A percentile compares a stretch with the other conserved stretches of the same genome.
Conservation (phyloP, 768 basidiomycete genomes). For the Psilocybe cyanescens region DNA sequence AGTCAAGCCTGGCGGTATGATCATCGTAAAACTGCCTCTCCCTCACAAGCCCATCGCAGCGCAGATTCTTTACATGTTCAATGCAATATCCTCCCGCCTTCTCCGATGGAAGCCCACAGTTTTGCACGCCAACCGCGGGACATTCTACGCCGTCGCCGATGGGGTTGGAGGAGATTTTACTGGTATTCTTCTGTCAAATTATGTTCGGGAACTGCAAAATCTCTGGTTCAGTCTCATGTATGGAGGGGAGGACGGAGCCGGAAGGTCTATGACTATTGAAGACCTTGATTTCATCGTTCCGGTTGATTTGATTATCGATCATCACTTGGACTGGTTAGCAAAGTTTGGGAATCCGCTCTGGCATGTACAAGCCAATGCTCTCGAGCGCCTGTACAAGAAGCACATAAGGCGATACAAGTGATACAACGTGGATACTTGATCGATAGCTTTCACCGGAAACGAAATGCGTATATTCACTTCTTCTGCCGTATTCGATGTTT, state of each 20-base stretch:
- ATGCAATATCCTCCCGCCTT: neutral
- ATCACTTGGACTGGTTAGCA: slow-evolving; percentile 7
- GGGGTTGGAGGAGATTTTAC: neutral
- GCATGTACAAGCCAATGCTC: slow-evolving; percentile 3
- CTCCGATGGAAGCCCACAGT: slow-evolving; percentile 1
- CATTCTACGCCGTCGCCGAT: slow-evolving; percentile 9
- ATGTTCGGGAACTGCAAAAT: neutral
- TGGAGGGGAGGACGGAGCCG: slow-evolving; percentile 10
- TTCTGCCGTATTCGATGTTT: too few species aligned
- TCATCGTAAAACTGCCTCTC: slow-evolving; percentile 6
- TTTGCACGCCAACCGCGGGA: slow-evolving; percentile 8
- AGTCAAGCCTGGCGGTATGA: slow-evolving; percentile 6
- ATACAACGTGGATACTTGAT: neutral
- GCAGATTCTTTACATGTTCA: neutral
- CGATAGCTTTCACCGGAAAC: too few species aligned
- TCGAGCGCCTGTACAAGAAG: neutral
- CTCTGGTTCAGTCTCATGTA: slow-evolving; percentile 7
- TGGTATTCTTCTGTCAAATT: neutral
- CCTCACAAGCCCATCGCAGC: slow-evolving; percentile 5
- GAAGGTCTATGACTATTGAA: slow-evolving; percentile 1
- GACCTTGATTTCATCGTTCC: slow-evolving; percentile 10
- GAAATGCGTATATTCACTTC: too few species aligned
- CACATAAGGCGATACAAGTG: neutral
- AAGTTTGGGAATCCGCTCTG: slow-evolving; percentile 4
- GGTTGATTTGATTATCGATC: neutral